These are phyloP conservation scores for Trypanosoma caninum DNA, from an alignment of 208 protist genomes.

Conservation along the genomic window DNA sequence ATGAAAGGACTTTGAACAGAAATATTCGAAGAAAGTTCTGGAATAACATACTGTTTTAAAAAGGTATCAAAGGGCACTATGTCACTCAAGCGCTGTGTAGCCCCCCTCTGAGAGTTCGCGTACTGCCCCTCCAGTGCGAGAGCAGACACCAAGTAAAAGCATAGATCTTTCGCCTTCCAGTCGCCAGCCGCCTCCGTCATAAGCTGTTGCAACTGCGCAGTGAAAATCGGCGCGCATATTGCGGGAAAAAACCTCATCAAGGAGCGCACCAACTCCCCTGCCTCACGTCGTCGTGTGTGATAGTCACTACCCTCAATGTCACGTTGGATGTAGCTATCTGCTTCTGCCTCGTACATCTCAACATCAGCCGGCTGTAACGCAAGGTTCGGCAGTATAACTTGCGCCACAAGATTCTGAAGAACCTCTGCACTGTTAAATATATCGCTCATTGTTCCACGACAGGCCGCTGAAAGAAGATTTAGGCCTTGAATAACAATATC, in stretches of 20 bases:
- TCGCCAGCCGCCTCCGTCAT: slow-evolving; percentile 39
- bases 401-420: slow-evolving; percentile 83
- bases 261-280: slow-evolving; percentile 89
- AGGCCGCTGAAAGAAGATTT: slow-evolving; percentile 87
- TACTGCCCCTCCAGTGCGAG: slow-evolving; percentile 77
- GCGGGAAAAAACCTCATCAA: slow-evolving; percentile 77
- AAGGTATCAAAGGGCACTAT: slow-evolving; percentile 90
- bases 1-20: slow-evolving; percentile 64
- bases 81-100: slow-evolving; percentile 47
- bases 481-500: slow-evolving; percentile 86
- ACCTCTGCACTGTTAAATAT: slow-evolving; percentile 75
- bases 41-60: slow-evolving; percentile 77
- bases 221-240: slow-evolving; percentile 57
- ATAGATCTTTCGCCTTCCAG: slow-evolving; percentile 95
- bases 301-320: slow-evolving; percentile 96
- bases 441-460: slow-evolving; percentile 59
- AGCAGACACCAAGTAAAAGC: slow-evolving; percentile 95
- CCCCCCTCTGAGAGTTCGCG: slow-evolving; percentile 56
- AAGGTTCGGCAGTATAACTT: slow-evolving; percentile 95
- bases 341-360: slow-evolving; percentile 91
- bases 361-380: slow-evolving; percentile 84
- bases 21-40: slow-evolving; percentile 69
- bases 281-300: slow-evolving; percentile 90
- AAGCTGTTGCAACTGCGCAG: slow-evolving; percentile 43
- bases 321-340: slow-evolving; percentile 95